These are phyloP conservation scores for Ophiostoma pallidulum DNA, from an alignment of 2,329 filamentous ascomycete species.

Conservation along the genomic window DNA sequence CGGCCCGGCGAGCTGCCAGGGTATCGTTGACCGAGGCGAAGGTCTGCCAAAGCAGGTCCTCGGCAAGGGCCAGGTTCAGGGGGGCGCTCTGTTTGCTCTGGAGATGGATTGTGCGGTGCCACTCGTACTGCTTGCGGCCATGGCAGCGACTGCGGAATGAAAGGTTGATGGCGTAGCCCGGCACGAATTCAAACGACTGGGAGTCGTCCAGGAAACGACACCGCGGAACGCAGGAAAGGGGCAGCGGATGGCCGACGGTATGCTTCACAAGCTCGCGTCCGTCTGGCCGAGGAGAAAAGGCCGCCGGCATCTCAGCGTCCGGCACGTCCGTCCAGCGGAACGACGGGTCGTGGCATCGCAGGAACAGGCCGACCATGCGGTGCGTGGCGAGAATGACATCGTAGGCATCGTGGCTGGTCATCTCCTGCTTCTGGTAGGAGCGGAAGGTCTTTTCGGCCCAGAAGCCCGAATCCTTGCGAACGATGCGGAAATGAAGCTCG, in stretches of 20 bases:
- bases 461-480: constrained; percentile 29
- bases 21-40: constrained; percentile 32
- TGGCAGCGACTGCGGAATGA: constrained; percentile 34
- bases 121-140: constrained; percentile 24
- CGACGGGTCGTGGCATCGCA: constrained; percentile 39
- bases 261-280: constrained; percentile 31
- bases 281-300: not conserved
- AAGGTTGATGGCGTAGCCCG: constrained; percentile 41
- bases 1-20: constrained; percentile 31
- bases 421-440: constrained; percentile 40
- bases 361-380: constrained; percentile 40
- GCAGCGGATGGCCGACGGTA: constrained; percentile 32
- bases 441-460: constrained; percentile 37
- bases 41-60: constrained; percentile 38
- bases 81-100: constrained; percentile 40
- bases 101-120: constrained; percentile 33
- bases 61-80: constrained; percentile 35
- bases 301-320: constrained; percentile 22
- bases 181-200: constrained; percentile 36
- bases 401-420: constrained; percentile 35
- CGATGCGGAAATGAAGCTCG: constrained; percentile 38
- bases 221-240: constrained; percentile 37
- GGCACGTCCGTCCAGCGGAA: constrained; percentile 39
- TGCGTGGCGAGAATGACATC: constrained; percentile 41
- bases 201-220: constrained; percentile 34